These are phyloP conservation scores for Trypanosomatidae sp. DNA, from an alignment of 208 protist species.

Conservation along the genomic window DNA sequence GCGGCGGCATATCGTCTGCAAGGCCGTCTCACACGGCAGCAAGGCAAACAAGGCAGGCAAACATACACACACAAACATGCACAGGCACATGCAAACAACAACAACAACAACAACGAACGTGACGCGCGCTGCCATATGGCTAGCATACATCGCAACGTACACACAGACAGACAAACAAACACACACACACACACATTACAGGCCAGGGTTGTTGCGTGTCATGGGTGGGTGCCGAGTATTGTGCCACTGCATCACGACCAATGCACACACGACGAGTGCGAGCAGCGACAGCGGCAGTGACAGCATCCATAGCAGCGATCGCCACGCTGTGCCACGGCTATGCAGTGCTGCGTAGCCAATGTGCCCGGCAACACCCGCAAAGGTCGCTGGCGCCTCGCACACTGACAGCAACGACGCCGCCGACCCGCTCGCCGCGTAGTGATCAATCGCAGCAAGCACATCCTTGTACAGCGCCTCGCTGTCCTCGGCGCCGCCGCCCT, in stretches of 20 bases:
- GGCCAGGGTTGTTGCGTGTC: too few species aligned
- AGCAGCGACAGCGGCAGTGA: constrained; percentile 17
- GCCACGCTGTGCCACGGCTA: constrained; percentile 7
- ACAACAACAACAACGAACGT: too few species aligned
- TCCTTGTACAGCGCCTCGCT: constrained; percentile 20
- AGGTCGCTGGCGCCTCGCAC: constrained; percentile 30
- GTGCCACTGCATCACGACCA: too few species aligned
- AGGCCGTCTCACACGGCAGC: too few species aligned
- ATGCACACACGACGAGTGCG: constrained; percentile 4
- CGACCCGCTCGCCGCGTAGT: constrained; percentile 18
- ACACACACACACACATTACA: too few species aligned
- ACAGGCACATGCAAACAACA: too few species aligned
- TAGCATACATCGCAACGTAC: too few species aligned
- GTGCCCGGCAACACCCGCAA: constrained; percentile 21
- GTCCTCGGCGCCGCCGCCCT: background rate
- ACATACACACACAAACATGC: too few species aligned
- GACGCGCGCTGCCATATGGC: too few species aligned
- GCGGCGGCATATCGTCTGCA: constrained; percentile 66
- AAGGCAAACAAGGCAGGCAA: too few species aligned
- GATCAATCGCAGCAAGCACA: constrained; percentile 23
- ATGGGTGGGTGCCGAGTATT: too few species aligned
- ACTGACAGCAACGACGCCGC: constrained; percentile 29
- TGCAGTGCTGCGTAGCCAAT: constrained; percentile 49
- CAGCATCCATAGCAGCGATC: constrained; percentile 9
- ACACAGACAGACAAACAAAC: too few species aligned